phyloP scores from a whole-genome alignment of 1,284 basidiomycete species.

The Microstroma glucosiphilum region DNA sequence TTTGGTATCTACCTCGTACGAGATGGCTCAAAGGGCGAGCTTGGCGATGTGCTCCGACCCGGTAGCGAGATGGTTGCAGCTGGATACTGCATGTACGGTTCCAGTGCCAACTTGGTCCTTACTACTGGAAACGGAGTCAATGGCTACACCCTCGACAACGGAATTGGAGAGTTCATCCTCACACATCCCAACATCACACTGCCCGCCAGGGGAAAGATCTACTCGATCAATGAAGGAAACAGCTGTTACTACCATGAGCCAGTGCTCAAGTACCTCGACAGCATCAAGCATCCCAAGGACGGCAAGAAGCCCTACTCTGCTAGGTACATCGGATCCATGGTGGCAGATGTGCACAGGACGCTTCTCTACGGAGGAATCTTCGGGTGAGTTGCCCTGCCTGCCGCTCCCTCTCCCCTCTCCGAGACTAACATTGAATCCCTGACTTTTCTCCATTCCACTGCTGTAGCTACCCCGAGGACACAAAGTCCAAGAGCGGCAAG shows the following conservation, averaged over 20 bases:
- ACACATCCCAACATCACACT: constrained; percentile 96
- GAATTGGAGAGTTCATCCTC: constrained; percentile 86
- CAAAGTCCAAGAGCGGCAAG: constrained; percentile 94
- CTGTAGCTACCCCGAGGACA: constrained; percentile 77
- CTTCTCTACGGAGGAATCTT: constrained; percentile 97
- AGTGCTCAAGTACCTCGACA: constrained; percentile 71
- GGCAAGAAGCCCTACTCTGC: constrained; percentile 53
- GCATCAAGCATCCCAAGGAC: constrained; percentile 70
- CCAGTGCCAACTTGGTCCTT: constrained; percentile 92
- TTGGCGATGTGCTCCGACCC: constrained; percentile 84
- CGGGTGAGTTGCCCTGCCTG: constrained; percentile 53
- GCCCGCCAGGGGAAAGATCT: constrained; percentile 91
- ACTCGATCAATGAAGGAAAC: constrained; percentile 99
- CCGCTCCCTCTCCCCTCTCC: neutral
- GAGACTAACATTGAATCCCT: neutral
- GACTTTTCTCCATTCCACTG: neutral
- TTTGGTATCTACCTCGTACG: constrained; percentile 88
- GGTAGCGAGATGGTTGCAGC: constrained; percentile 97
- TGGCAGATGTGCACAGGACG: constrained; percentile 93
- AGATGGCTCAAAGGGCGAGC: constrained; percentile 67
- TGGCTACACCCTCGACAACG: constrained; percentile 92
- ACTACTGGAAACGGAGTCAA: constrained; percentile 94
- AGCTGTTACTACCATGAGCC: constrained; percentile 79
- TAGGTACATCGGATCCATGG: constrained; percentile 96
- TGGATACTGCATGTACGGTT: constrained; percentile 78